Percentiles rank a stretch among this genome's conserved stretches.
phyloP scores from a whole-genome alignment of 345 rosid genomes.

The Melaleuca alternifolia region DNA sequence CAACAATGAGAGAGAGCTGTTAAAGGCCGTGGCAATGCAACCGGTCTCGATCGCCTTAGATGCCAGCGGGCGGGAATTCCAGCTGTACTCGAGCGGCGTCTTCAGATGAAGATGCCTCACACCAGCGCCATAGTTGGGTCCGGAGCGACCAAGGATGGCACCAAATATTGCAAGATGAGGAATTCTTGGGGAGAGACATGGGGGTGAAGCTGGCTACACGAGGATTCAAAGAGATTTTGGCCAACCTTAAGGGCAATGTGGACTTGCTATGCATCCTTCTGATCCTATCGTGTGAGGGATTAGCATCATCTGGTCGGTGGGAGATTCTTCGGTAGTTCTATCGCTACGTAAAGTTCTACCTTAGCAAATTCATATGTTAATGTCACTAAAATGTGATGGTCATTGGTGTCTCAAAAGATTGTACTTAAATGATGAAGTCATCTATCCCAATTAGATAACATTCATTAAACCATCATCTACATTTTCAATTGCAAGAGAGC shows the following conservation, averaged over 20 bases:
- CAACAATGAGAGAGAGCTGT: constrained; percentile 30
- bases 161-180: constrained; percentile 44
- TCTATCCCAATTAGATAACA: not conserved
- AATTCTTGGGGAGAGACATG: constrained; percentile 49
- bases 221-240: constrained; percentile 29
- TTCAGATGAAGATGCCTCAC: constrained; percentile 21
- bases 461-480: too few relatives aligned
- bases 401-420: not conserved
- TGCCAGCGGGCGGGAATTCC: constrained; percentile 9
- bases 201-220: constrained; percentile 48
- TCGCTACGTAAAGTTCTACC: not conserved
- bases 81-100: constrained; percentile 27
- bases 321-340: too few relatives aligned
- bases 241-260: constrained; percentile 35
- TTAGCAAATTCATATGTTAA: not conserved
- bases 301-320: not conserved
- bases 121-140: constrained; percentile 42
- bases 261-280: constrained; percentile 7
- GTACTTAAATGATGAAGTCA: not conserved
- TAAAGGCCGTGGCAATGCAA: constrained; percentile 35
- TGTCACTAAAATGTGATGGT: not conserved
- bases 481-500: too few relatives aligned
- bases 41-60: constrained; percentile 40
- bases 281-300: not conserved
- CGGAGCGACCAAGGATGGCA: constrained; percentile 20